Evolutionary conservation across 2,329 filamentous ascomycete genomes (phyloP).

Genomic region (Arthrobotrys conoides): DNA sequence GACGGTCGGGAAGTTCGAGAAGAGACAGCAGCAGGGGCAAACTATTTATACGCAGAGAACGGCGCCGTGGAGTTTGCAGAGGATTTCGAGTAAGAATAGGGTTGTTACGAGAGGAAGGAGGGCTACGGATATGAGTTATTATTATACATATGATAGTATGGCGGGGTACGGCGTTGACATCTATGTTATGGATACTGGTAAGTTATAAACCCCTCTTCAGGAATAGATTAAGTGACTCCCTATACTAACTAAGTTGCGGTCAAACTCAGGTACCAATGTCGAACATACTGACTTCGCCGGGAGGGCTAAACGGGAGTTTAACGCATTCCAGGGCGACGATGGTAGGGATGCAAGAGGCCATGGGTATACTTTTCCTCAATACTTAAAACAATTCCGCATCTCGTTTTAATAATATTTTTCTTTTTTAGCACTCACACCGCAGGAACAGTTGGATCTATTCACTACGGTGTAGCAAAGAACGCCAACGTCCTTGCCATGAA

Average conservation of each 20-base stretch:
- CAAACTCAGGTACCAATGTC: slow-evolving; percentile 66
- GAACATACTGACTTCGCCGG: slow-evolving; percentile 64
- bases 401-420: neutral
- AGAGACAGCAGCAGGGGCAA: slow-evolving; percentile 1
- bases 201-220: neutral
- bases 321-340: slow-evolving; percentile 68
- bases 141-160: slow-evolving; percentile 65
- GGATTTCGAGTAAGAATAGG: slow-evolving; percentile 64
- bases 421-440: slow-evolving; percentile 62
- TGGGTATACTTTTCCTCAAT: slow-evolving; percentile 70
- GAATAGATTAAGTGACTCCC: neutral
- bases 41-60: slow-evolving; percentile 27
- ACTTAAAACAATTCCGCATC: neutral
- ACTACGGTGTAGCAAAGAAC: slow-evolving; percentile 70
- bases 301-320: slow-evolving; percentile 61
- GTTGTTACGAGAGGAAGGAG: slow-evolving; percentile 64
- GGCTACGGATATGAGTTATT: slow-evolving; percentile 65
- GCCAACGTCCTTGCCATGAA: slow-evolving; percentile 69
- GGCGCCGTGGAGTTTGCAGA: slow-evolving; percentile 64
- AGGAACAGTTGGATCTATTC: slow-evolving; percentile 62
- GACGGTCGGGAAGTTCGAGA: slow-evolving; percentile 16
- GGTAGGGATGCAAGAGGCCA: slow-evolving; percentile 67
- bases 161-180: slow-evolving; percentile 68
- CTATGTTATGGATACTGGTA: slow-evolving; percentile 68
- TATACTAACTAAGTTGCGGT: neutral